These are phyloP conservation scores for Dicorynia guianensis DNA, from an alignment of 306 rosid genomes.

Conservation along the genomic window DNA sequence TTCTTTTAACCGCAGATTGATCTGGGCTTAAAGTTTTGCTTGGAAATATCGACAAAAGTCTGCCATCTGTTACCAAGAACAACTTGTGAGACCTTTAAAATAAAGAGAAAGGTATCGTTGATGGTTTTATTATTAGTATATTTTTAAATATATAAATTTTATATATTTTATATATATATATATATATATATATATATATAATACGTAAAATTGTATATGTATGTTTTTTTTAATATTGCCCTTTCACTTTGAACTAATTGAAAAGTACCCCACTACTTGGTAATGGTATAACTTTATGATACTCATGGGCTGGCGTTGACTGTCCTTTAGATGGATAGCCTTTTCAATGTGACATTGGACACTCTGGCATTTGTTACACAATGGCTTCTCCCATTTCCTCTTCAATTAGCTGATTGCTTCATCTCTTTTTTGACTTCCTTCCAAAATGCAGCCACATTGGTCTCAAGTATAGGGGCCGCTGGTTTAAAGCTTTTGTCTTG, in stretches of 20 bases:
- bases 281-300: too few species aligned
- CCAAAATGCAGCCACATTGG: constrained; percentile 57
- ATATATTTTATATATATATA: too few species aligned
- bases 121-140: too few species aligned
- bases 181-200: too few species aligned
- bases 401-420: constrained; percentile 59
- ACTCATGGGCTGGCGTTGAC: constrained; percentile 35
- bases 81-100: background rate
- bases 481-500: constrained; percentile 52
- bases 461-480: constrained; percentile 47
- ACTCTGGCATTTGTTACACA: constrained; percentile 52
- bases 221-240: too few species aligned
- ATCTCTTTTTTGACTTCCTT: constrained; percentile 38
- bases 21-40: background rate
- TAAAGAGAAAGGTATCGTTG: constrained; percentile 18
- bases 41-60: background rate
- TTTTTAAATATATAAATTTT: too few species aligned
- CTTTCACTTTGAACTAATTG: too few species aligned
- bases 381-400: constrained; percentile 52
- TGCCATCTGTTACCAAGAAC: background rate
- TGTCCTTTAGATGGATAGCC: constrained; percentile 41
- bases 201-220: too few species aligned
- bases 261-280: too few species aligned
- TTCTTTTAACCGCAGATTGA: background rate
- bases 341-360: constrained; percentile 45